These are phyloP conservation scores for Penicillium sp. DNA, from an alignment of 2,329 filamentous ascomycete species.

Conservation along the genomic window DNA sequence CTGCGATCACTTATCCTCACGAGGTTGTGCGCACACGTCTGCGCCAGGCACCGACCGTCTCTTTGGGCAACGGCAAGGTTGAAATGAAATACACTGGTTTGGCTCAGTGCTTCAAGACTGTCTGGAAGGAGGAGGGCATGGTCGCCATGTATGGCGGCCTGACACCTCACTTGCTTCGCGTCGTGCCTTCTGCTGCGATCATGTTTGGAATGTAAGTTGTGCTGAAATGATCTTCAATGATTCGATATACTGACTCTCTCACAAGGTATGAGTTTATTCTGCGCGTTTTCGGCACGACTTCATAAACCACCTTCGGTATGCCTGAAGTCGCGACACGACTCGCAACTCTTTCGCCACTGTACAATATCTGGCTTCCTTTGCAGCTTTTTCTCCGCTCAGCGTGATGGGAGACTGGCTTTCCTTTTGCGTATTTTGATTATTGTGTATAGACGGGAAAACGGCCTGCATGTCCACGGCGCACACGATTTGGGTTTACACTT, in stretches of 20 bases:
- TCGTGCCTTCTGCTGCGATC: constrained; percentile 89
- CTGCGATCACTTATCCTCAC: constrained; percentile 85
- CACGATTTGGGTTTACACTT: background rate
- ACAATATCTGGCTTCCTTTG: constrained; percentile 1
- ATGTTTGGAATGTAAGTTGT: constrained; percentile 83
- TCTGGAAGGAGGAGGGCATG: constrained; percentile 87
- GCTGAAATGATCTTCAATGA: constrained; percentile 14
- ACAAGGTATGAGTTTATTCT: constrained; percentile 38
- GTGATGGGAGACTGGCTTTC: background rate
- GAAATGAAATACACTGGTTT: constrained; percentile 84
- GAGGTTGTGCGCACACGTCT: constrained; percentile 85
- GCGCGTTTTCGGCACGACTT: constrained; percentile 36
- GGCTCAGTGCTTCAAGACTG: constrained; percentile 81
- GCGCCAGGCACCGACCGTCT: constrained; percentile 80
- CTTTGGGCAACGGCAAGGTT: constrained; percentile 63
- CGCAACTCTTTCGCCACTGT: background rate
- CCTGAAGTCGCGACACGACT: background rate
- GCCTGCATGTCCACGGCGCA: constrained; percentile 9
- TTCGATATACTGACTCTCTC: constrained; percentile 33
- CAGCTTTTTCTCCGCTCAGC: background rate
- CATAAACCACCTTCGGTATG: constrained; percentile 16
- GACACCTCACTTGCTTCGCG: constrained; percentile 86
- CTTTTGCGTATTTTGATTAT: background rate
- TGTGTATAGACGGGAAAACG: constrained; percentile 5
- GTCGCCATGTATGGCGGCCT: constrained; percentile 85